Conservation (phyloP, 169 alveolate genomes). For the Miamiensis avidus region DNA sequence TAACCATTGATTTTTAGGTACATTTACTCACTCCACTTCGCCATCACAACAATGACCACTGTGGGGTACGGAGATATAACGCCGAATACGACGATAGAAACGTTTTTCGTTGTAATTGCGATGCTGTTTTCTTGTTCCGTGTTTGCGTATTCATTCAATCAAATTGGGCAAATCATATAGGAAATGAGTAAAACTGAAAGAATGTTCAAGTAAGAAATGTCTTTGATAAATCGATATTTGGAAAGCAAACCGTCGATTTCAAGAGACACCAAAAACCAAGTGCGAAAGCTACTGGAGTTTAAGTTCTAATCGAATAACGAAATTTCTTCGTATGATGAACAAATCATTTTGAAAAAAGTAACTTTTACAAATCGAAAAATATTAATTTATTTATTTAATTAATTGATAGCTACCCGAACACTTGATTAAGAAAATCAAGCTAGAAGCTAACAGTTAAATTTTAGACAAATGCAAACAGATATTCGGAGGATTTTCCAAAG, state of each 20-base stretch:
- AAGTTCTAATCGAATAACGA: background rate
- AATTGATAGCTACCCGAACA: conserved; percentile 4
- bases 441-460: conserved; percentile 12
- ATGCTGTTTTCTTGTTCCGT: conserved; percentile 20
- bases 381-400: background rate
- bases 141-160: conserved; percentile 14
- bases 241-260: background rate
- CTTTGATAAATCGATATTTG: background rate
- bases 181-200: conserved; percentile 2
- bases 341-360: background rate
- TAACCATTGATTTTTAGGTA: conserved; percentile 14
- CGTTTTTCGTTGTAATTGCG: background rate
- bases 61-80: conserved; percentile 61
- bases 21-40: conserved; percentile 43
- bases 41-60: conserved; percentile 59
- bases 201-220: conserved; percentile 17
- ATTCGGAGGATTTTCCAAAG: background rate
- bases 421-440: conserved; percentile 2
- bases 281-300: conserved; percentile 3
- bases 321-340: background rate
- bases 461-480: background rate
- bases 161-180: conserved; percentile 11
- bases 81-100: conserved; percentile 18
- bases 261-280: background rate
- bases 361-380: conserved; percentile 3